phyloP scores from a whole-genome alignment of 306 rosid species.

The Sphenostylis stenocarpa region DNA sequence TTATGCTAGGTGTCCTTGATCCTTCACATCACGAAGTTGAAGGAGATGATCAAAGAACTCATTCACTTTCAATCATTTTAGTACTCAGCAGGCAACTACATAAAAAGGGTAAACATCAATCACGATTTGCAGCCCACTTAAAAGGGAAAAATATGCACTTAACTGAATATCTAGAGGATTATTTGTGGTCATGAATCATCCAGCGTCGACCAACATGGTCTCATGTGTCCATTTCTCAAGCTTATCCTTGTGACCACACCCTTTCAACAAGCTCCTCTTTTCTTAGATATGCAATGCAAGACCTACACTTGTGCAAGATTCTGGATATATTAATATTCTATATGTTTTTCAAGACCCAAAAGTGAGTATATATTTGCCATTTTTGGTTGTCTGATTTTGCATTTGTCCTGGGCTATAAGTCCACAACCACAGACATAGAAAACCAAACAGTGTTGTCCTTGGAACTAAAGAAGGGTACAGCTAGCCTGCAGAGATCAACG shows the following conservation, averaged over 20 bases:
- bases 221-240: conserved; percentile 22
- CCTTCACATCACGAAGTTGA: conserved; percentile 27
- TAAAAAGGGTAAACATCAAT: conserved; percentile 27
- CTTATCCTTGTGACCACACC: conserved; percentile 32
- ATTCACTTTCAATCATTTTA: conserved; percentile 12
- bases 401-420: conserved; percentile 17
- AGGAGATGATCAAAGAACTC: neutral
- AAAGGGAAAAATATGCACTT: neutral
- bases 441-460: conserved; percentile 33
- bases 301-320: neutral
- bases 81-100: conserved; percentile 12
- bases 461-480: conserved; percentile 28
- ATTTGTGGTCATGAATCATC: conserved; percentile 33
- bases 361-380: conserved; percentile 25
- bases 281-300: neutral
- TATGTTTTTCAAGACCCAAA: neutral
- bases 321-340: neutral
- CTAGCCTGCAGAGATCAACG: conserved; percentile 28
- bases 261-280: conserved; percentile 23
- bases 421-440: conserved; percentile 37
- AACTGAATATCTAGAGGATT: neutral
- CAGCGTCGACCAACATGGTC: conserved; percentile 27
- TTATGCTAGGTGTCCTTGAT: conserved; percentile 14
- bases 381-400: conserved; percentile 31
- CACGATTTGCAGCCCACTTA: conserved; percentile 9